Evolutionary conservation across 1,284 basidiomycete species (phyloP).

Genomic region (Ceratobasidium sp.): DNA sequence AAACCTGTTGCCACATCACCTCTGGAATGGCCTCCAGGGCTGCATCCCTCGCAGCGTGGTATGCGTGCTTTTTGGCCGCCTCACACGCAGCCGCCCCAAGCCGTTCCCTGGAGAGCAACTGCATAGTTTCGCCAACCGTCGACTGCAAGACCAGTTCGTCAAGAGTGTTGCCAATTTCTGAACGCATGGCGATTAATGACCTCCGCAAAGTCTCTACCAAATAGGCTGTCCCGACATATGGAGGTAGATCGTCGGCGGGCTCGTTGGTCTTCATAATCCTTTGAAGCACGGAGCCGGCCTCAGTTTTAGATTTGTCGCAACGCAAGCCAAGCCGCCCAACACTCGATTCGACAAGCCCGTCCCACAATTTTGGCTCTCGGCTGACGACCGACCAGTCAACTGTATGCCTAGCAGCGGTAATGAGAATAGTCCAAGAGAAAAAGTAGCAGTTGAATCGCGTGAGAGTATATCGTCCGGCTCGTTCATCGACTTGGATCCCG

Average conservation of each 20-base stretch:
- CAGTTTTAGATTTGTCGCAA: not conserved
- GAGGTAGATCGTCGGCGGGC: not conserved
- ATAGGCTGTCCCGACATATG: not conserved
- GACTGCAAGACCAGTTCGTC: conserved; percentile 1
- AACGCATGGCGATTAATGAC: not conserved
- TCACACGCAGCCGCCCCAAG: not conserved
- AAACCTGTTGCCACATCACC: conserved; percentile 7
- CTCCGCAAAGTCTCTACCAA: not conserved
- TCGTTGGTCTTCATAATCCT: not conserved
- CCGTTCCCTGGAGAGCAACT: not conserved
- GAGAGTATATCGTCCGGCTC: conserved; percentile 12
- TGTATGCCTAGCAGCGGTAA: not conserved
- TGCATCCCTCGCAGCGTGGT: conserved; percentile 22
- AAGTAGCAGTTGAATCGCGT: conserved; percentile 37
- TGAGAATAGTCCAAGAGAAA: conserved; percentile 32
- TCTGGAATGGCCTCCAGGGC: conserved; percentile 6
- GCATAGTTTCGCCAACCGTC: not conserved
- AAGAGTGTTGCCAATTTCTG: not conserved
- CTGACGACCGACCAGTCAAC: conserved; percentile 1
- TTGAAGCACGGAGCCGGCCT: not conserved
- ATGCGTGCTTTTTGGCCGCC: conserved; percentile 9
- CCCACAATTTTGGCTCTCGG: conserved; percentile 11
- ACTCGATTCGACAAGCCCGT: not conserved
- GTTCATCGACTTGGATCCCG: conserved; percentile 12
- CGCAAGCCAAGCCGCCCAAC: not conserved